Evolutionary conservation across 371 early-diverging fungal genomes (phyloP), one percentile per base, ranked within the genome.

Genomic region (Mortierella sp.): DNA sequence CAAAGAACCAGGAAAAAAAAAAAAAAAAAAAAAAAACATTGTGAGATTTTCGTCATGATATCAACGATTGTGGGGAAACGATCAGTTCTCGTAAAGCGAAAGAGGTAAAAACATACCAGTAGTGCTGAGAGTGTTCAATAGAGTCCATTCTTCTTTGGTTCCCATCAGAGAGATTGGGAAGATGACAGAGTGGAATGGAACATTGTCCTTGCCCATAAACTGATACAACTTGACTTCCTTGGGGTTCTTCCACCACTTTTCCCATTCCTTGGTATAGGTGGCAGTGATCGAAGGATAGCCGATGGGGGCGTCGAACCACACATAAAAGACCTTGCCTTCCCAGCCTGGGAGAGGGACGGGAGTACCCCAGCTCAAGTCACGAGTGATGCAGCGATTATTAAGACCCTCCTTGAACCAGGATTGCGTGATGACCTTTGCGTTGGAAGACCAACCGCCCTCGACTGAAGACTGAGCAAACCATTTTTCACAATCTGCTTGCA

Each of bases 201-300:
- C 99, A 68, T 99, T 99, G 83, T 99, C 99, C 85, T 99, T 99
- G 79, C 99, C 99, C 99, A 99, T 99, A 82, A 99, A 99, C 85
- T 98, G 96, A 84, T 95, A 97, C 71, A 99, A 86, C 78, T 96
- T 87, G 56, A 98, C 98, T 43, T 98, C 80, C 21, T 95, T 87
- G 1, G 97, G 96, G 80, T 98, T 96, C 89, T 96, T 95, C 98
- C 98, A 99, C 98, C 99, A 98, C 78, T 92, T 86, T 79, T 94
- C 91, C 98, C 98, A 97, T 12, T 96, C 92, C 54, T 81, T 74
- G 23, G 97, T 96, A 80, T 97, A 95, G 63, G 91, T 95, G 60
- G 98, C 97, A 6, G 98, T 97, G 79, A 98, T 98, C 52, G 97
- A 96, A 13, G 93, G 91, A 81, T 98, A 98, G 67, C 99, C 99